Evolutionary conservation across 305 asterid genomes (phyloP).

Genomic region (Salvia sclarea): DNA sequence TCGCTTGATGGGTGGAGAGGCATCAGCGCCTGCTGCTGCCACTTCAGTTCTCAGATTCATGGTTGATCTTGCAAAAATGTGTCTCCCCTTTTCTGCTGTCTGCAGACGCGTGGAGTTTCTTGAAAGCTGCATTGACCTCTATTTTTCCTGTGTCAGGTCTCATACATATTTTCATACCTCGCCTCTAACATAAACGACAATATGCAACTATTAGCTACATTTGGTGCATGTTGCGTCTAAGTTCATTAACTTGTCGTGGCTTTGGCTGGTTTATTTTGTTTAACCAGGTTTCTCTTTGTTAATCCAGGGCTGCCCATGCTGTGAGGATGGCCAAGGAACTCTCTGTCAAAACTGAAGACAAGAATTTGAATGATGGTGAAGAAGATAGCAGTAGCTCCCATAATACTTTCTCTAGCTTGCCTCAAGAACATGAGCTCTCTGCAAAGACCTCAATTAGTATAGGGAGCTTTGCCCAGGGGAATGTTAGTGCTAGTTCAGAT

Average conservation of each 20-base stretch:
- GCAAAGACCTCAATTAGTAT: constrained; percentile 79
- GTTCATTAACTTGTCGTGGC: constrained; percentile 22
- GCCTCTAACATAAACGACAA: constrained; percentile 24
- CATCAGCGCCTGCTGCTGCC: constrained; percentile 99
- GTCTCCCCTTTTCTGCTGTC: constrained; percentile 88
- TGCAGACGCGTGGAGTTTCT: constrained; percentile 92
- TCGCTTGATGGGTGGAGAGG: constrained; percentile 99
- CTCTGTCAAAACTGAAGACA: constrained; percentile 68
- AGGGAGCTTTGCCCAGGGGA: constrained; percentile 85
- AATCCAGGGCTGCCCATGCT: constrained; percentile 88
- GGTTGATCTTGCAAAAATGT: constrained; percentile 99
- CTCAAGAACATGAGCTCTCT: constrained; percentile 79
- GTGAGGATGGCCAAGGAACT: constrained; percentile 94
- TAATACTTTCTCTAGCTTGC: constrained; percentile 94
- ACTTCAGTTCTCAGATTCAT: constrained; percentile 95
- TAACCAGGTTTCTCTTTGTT: constrained; percentile 33
- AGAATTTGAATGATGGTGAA: constrained; percentile 69
- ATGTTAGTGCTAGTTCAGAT: constrained; percentile 89
- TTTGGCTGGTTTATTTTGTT: constrained; percentile 31
- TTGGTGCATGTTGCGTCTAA: constrained; percentile 21
- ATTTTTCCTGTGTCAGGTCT: constrained; percentile 97
- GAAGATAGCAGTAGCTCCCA: constrained; percentile 91
- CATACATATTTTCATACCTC: constrained; percentile 25
- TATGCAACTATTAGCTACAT: constrained; percentile 11
- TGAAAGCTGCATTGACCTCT: constrained; percentile 93